Base-by-base conservation (phyloP, 78 protist species). In the Bodo saltans region DNA sequence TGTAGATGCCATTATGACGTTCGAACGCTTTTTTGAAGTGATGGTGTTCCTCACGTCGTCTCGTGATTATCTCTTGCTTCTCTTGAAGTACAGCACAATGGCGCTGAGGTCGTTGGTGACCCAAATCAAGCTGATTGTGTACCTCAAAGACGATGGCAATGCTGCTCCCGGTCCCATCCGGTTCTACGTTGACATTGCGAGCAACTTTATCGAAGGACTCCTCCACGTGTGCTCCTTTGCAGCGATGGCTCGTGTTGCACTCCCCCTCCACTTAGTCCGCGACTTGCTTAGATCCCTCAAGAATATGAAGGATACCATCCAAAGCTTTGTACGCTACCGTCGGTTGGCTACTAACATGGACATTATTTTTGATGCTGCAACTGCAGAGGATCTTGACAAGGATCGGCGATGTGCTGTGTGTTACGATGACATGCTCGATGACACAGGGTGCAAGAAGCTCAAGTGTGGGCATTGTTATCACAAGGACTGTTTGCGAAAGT, bases 201-300 rank as follows among this genome's bases (percentile, higher is more conserved):
- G 83, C 67, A 83, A 85, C 23, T 1, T 83, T n/a, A 29, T 53
- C 42, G 75, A 83, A 34, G 52, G 21, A 11, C 37, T 40, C 32
- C 17, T 75, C 35, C 79, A 52, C 74, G 70, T 75, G 42, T 3
- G 12, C 42, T 85, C 76, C 88, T 85, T 85, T 25, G 69, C 11
- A n/a, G 8, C 1, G 60, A 68, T 85, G 37, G 4, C 27, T 23
- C 29, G 1, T 12, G 21, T 27, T 35, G 74, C 83, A 29, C 79
- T 87, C 33, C 88, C 88, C n/a, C 17, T 85, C 72, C 75, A 85
- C 79, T 40, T 85, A 1, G 11, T 85, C 30, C 68, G 88, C 28
- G 85, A 85, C 8, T 3, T 78, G 39, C 1, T 42, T 21, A 38
- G n/a, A 3, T 28, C 79, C 42, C 8, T 85, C 47, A 3, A 80